Base-by-base conservation (phyloP, 2,329 filamentous ascomycete genomes). In the Trichothecium roseum region DNA sequence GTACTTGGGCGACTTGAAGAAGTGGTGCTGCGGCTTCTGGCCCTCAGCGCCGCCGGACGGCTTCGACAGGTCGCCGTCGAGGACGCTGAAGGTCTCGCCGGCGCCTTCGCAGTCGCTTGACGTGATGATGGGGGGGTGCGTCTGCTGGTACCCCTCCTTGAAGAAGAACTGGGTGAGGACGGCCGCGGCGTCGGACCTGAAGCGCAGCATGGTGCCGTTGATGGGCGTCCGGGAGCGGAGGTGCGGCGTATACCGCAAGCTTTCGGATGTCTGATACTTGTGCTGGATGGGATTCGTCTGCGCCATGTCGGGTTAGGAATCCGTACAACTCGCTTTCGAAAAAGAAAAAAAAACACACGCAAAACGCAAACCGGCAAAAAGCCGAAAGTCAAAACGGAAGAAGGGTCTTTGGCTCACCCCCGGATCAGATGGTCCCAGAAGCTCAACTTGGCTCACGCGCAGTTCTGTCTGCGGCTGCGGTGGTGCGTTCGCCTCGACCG, bases 21-120 rank as follows among this genome's bases (percentile, higher is more conserved):
- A 96, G 8, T 36, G 35, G 36, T 61, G 55, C 12, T 41, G 42
- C 7, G 45, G 37, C 10, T 24, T 6, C 20, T 10, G 20, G 10
- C 6, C 10, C 20, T 24, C 10, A 10, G 6, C 20, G 20, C 6
- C 20, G 6, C 20, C 20, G 20, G 20, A 24, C 6, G 10, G 6
- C 10, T 24, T 24, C 6, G 10, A 24, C 10, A 24, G 6, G 2
- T 46, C 51, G n/a, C 49, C 57, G 10, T 74, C 66, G 15, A 66
- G 54, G 27, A 96, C 65, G 8, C 77, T 76, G 51, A 98, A 98
- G 14, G 93, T 89, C 54, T 96, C 88, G 1, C 91, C 91, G 2
- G 88, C 91, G 4, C 91, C 91, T 63, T 98, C 91, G 51, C 91
- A 98, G 51, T 98, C 91, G 0, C 89, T 94, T 1, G 89, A 95